A percentile compares a stretch with the other conserved stretches of the same genome.
Evolutionary conservation across 1,284 basidiomycete genomes (phyloP).

Genomic region (Pyrrhoderma noxium): DNA sequence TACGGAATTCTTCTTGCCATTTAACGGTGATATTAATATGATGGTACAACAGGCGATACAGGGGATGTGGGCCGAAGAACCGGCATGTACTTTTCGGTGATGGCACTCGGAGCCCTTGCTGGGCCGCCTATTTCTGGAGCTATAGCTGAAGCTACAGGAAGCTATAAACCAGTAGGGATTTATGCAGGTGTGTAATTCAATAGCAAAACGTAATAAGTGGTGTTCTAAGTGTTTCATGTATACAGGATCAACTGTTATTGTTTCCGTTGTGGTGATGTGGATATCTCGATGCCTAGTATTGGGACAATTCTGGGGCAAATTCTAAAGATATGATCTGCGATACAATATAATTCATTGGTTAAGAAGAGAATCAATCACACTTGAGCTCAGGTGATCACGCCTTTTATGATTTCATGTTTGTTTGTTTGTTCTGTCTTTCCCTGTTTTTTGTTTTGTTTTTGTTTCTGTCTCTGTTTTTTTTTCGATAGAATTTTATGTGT

Average conservation of each 20-base stretch:
- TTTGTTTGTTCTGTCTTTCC: neutral
- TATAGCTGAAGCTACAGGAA: conserved; percentile 23
- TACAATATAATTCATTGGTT: neutral
- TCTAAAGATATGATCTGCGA: conserved; percentile 22
- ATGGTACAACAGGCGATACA: conserved; percentile 17
- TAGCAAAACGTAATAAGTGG: neutral
- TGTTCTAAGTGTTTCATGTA: neutral
- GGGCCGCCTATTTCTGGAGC: conserved; percentile 30
- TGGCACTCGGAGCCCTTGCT: conserved; percentile 25
- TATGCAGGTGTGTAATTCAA: conserved; percentile 24
- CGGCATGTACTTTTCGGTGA: conserved; percentile 27
- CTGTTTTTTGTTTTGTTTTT: neutral
- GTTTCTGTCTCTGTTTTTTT: neutral
- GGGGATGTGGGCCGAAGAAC: conserved; percentile 26
- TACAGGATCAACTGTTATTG: conserved; percentile 13
- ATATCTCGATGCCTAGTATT: conserved; percentile 28
- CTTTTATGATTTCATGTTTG: neutral
- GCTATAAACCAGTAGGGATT: conserved; percentile 25
- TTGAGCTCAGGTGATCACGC: too few species aligned
- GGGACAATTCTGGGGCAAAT: conserved; percentile 30
- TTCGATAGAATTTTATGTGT: neutral
- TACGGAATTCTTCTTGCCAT: neutral
- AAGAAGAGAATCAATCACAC: too few species aligned
- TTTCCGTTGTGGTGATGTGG: conserved; percentile 30
- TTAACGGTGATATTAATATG: too few species aligned